These are phyloP conservation scores for Diplodia scrobiculata DNA, from an alignment of 2,329 filamentous ascomycete species.

Conservation along the genomic window DNA sequence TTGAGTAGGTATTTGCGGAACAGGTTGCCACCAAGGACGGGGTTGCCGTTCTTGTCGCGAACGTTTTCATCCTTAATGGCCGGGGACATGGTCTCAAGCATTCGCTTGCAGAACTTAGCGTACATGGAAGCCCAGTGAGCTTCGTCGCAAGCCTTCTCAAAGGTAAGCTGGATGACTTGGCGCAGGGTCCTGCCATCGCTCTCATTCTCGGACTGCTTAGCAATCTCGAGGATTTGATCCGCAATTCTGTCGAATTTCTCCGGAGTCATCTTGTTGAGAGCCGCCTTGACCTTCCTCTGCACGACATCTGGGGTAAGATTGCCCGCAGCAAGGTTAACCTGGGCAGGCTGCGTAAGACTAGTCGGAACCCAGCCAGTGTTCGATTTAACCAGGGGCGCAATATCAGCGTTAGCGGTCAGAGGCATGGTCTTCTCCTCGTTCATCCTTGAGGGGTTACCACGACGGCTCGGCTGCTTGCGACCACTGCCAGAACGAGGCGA, in stretches of 20 bases:
- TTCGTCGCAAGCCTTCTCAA: slow-evolving; percentile 98
- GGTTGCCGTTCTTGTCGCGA: slow-evolving; percentile 81
- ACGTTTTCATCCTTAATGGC: slow-evolving; percentile 96
- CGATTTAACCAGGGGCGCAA: slow-evolving; percentile 76
- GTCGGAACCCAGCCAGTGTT: slow-evolving; percentile 86
- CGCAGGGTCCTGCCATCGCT: slow-evolving; percentile 89
- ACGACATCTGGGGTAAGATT: slow-evolving; percentile 87
- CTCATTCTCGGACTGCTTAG: slow-evolving; percentile 93
- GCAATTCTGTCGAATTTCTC: slow-evolving; percentile 98
- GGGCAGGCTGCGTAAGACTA: slow-evolving; percentile 60
- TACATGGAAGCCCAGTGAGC: slow-evolving; percentile 99
- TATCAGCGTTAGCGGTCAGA: slow-evolving; percentile 76
- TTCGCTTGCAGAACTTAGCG: slow-evolving; percentile 95
- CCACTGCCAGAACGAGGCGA: slow-evolving; percentile 72
- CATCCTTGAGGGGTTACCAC: slow-evolving; percentile 54
- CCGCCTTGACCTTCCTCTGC: slow-evolving; percentile 97
- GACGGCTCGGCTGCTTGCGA: slow-evolving; percentile 55
- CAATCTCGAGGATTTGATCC: slow-evolving; percentile 88
- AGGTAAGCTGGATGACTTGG: slow-evolving; percentile 97
- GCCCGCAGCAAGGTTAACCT: slow-evolving; percentile 47
- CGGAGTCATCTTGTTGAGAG: slow-evolving; percentile 99
- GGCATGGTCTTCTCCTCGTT: slow-evolving; percentile 82
- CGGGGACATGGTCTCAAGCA: slow-evolving; percentile 91
- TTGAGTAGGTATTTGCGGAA: slow-evolving; percentile 99
- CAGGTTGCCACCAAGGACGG: slow-evolving; percentile 87